Base-by-base conservation (phyloP, 2,329 filamentous ascomycete species). In the Plenodomus tracheiphilus region DNA sequence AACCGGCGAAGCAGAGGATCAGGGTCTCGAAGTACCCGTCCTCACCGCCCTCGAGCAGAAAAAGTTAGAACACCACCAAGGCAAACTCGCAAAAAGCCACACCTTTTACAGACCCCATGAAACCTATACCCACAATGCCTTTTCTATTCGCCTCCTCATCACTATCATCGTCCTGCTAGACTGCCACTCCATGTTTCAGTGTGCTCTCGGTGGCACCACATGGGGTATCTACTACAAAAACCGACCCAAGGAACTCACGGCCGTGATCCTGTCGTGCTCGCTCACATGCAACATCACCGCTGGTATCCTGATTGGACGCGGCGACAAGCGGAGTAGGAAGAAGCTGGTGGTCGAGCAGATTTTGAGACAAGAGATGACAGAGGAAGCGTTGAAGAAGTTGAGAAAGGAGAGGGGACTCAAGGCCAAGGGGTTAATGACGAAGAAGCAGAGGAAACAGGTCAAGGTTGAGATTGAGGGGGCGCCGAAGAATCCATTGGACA, bases 51-150 rank as follows among this genome's bases (percentile, higher is more conserved):
- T 79, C 46, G 87, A 94, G 69, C 87, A 91, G 64, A 79, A 79
- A 51, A 82, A 80, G 39, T 79, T 95, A 10, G 79, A 85, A 39
- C 85, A 94, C 66, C 90, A 95, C 63, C 88, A 92, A 64, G 80
- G 78, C 59, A 93, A 92, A 64, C 86, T 94, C 58, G 80, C 87
- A 54, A 89, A 87, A 58, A 91, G 87, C 0, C 90, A 95, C 68
- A 91, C 88, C 5, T 95, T 93, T 72, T 95, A 94, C 77, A 91
- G 91, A 60, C 89, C 90, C 0, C 87, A 94, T 70, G 90, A 95
- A 70, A 95, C 90, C 0, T 79, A 83, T n/a, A 95, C 90, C 0
- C 90, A 95, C 67, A 79, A 84, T 65, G 87, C 90, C 0, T 95
- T 95, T 54, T 89, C 90, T 0, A 76, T 92, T 1, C 79, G 81